phyloP scores from a whole-genome alignment of 2,329 filamentous ascomycete species.

The Cladophialophora bantiana region DNA sequence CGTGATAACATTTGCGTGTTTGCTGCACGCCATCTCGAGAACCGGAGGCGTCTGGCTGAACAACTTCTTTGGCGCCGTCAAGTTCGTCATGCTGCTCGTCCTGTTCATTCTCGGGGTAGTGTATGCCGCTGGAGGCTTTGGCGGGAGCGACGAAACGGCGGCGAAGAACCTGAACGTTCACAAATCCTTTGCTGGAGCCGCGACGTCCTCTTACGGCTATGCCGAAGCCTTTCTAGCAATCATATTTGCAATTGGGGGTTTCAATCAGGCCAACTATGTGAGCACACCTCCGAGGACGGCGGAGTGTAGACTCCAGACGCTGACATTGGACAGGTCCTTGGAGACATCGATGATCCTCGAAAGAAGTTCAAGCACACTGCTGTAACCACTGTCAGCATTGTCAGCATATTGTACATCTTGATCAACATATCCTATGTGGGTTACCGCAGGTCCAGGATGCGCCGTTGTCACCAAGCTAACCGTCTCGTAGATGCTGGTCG shows the following conservation, averaged over 20 bases:
- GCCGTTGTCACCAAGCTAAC: constrained; percentile 9
- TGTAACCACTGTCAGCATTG: constrained; percentile 45
- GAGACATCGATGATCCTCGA: constrained; percentile 52
- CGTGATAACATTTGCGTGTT: constrained; percentile 53
- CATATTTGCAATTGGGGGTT: constrained; percentile 50
- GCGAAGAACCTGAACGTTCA: constrained; percentile 41
- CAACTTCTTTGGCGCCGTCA: constrained; percentile 60
- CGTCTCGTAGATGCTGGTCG: constrained; percentile 28
- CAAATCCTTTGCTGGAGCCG: constrained; percentile 37
- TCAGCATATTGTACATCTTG: constrained; percentile 48
- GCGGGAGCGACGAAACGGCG: constrained; percentile 39
- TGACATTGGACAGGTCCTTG: constrained; percentile 42
- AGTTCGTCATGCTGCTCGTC: constrained; percentile 57
- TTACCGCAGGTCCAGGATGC: neutral
- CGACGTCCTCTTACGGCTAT: constrained; percentile 43
- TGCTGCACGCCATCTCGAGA: constrained; percentile 58
- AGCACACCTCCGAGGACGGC: neutral
- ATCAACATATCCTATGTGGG: constrained; percentile 56
- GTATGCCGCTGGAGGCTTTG: constrained; percentile 38
- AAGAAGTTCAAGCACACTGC: constrained; percentile 48
- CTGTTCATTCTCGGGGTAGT: constrained; percentile 52
- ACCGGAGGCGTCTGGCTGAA: constrained; percentile 60
- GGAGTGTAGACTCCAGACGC: neutral
- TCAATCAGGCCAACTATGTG: constrained; percentile 56
- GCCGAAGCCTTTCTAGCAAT: constrained; percentile 38